Conservation (phyloP, 208 protist genomes). For the Phytomonas francai region DNA sequence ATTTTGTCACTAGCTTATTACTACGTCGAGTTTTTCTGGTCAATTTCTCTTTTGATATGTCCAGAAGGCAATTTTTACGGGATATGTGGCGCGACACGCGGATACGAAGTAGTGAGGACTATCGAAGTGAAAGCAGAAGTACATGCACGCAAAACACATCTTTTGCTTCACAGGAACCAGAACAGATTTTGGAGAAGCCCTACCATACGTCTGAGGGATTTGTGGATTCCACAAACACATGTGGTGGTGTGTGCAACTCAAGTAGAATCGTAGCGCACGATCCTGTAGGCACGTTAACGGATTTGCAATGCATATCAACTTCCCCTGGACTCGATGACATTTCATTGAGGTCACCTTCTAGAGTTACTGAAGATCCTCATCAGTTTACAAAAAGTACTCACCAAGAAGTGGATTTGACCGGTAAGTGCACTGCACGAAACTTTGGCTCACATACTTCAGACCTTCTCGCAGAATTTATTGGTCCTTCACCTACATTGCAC, state of each 20-base stretch:
- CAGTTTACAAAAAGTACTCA: not conserved
- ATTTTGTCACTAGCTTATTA: not conserved
- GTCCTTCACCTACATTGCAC: not conserved
- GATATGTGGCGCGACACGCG: not conserved
- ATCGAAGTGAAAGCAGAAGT: not conserved
- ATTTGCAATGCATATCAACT: not conserved
- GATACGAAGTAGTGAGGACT: not conserved
- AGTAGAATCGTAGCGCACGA: not conserved
- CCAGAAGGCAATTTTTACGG: constrained; percentile 13
- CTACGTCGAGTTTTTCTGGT: not conserved
- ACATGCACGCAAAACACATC: not conserved
- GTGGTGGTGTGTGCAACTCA: not conserved
- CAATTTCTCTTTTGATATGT: constrained; percentile 10
- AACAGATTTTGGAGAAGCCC: not conserved
- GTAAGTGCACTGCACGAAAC: not conserved
- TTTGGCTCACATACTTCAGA: not conserved
- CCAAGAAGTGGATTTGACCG: not conserved
- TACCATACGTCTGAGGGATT: not conserved
- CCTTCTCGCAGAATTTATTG: not conserved
- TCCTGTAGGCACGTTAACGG: not conserved
- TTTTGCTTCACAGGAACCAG: not conserved
- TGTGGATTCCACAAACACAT: not conserved
- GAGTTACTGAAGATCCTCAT: not conserved
- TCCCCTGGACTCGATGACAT: not conserved
- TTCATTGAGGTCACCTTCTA: not conserved